Evolutionary conservation across 805 yeast species (phyloP).

Genomic region (Candida manassasensis): DNA sequence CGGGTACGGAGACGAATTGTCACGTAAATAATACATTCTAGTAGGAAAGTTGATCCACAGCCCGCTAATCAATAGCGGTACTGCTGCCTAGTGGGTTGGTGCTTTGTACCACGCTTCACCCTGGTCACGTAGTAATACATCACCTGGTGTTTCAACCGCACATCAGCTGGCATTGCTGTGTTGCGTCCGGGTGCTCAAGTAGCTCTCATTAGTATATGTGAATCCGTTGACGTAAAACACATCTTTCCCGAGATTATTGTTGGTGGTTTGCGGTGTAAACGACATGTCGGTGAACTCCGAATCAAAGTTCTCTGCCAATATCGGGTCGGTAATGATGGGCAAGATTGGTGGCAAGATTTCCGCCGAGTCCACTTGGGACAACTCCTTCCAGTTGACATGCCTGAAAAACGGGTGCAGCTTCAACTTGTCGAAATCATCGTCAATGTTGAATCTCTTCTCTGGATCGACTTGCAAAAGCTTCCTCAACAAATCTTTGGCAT

Average conservation of each 20-base stretch:
- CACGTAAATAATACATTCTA: too few relatives aligned
- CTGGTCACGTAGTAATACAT: too few relatives aligned
- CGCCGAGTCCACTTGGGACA: conserved; percentile 18
- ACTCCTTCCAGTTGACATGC: conserved; percentile 31
- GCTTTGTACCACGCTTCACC: too few relatives aligned
- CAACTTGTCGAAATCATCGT: conserved; percentile 28
- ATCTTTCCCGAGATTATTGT: conserved; percentile 18
- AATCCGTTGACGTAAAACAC: conserved; percentile 39
- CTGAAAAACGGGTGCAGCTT: conserved; percentile 38
- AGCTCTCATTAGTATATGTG: conserved; percentile 37
- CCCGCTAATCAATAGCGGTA: too few relatives aligned
- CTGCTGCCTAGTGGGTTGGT: too few relatives aligned
- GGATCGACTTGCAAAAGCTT: conserved; percentile 35
- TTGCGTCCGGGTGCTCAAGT: conserved; percentile 13
- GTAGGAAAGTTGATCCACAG: too few relatives aligned
- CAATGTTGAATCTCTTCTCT: conserved; percentile 33
- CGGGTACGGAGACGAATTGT: too few relatives aligned
- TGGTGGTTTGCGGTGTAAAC: conserved; percentile 27
- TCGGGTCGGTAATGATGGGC: conserved; percentile 41
- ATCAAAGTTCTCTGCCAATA: conserved; percentile 42
- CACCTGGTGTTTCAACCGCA: too few relatives aligned
- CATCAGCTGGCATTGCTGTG: too few relatives aligned
- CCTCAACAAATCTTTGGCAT: conserved; percentile 38
- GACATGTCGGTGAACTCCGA: conserved; percentile 39
- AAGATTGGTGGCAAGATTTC: conserved; percentile 34